Conservation (phyloP, 345 rosid genomes). For the Angophora floribunda region DNA sequence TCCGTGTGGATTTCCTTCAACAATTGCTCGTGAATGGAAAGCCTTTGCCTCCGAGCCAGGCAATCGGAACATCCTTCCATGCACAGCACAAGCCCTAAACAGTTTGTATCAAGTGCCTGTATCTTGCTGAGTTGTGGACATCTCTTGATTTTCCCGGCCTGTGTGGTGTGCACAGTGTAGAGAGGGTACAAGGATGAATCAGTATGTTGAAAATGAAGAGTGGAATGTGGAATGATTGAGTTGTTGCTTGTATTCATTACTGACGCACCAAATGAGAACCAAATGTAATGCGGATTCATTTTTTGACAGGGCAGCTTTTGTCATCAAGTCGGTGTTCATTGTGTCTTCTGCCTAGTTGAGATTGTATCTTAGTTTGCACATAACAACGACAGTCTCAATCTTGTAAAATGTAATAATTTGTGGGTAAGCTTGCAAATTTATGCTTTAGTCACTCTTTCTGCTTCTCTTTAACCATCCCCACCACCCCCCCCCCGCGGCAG, state of each 20-base stretch:
- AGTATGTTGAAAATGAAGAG: neutral
- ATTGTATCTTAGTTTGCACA: neutral
- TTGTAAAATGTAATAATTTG: neutral
- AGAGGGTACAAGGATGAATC: neutral
- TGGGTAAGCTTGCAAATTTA: neutral
- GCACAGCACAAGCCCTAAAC: constrained; percentile 66
- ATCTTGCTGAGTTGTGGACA: neutral
- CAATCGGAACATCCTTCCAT: constrained; percentile 27
- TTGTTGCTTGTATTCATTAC: neutral
- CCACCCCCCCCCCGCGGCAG: too few relatives aligned
- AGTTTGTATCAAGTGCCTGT: neutral
- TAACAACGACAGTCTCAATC: neutral
- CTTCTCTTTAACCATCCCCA: too few relatives aligned
- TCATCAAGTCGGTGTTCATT: neutral
- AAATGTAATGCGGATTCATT: neutral
- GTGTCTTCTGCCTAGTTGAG: neutral
- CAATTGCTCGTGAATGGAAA: constrained; percentile 60
- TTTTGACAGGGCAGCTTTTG: neutral
- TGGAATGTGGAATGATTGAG: neutral
- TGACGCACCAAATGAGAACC: neutral
- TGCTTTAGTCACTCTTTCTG: too few relatives aligned
- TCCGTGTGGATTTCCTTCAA: constrained; percentile 61
- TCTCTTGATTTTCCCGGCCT: neutral
- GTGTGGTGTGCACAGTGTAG: neutral
- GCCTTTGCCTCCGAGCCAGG: constrained; percentile 19